Percentiles rank a stretch among this genome's conserved stretches.
These are phyloP conservation scores for Suillus clintonianus DNA, from an alignment of 768 basidiomycete species.

Conservation along the genomic window DNA sequence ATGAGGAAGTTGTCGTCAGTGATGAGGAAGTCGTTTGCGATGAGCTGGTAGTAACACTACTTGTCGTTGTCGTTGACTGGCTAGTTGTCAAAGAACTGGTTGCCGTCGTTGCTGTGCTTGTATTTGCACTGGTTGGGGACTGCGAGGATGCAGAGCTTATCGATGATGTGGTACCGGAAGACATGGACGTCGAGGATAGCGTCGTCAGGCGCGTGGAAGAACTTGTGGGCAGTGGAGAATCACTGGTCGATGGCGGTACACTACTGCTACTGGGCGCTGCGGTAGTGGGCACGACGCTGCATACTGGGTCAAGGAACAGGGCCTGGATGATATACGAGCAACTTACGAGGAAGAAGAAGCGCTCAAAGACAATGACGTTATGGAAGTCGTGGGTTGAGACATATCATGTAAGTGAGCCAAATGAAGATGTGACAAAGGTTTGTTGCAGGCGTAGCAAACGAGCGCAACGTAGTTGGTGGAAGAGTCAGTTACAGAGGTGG, in stretches of 20 bases:
- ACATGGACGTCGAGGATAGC: slow-evolving; percentile 13
- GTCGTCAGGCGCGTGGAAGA: slow-evolving; percentile 13
- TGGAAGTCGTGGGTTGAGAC: slow-evolving; percentile 4
- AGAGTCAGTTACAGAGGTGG: slow-evolving; percentile 12
- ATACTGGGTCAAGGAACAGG: slow-evolving; percentile 12
- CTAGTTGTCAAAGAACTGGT: slow-evolving; percentile 23
- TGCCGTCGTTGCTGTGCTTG: slow-evolving; percentile 17
- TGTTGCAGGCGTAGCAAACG: slow-evolving; percentile 23
- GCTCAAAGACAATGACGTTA: slow-evolving; percentile 11
- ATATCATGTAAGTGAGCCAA: slow-evolving; percentile 1
- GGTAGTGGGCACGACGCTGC: slow-evolving; percentile 16
- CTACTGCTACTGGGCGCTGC: slow-evolving; percentile 17
- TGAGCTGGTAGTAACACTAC: slow-evolving; percentile 8
- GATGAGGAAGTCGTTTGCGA: not conserved
- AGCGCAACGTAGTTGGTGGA: slow-evolving; percentile 22
- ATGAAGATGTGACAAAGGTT: slow-evolving; percentile 15
- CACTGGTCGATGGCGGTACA: slow-evolving; percentile 11
- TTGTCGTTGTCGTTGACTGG: slow-evolving; percentile 16
- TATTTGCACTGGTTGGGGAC: slow-evolving; percentile 14
- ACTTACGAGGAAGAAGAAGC: slow-evolving; percentile 25
- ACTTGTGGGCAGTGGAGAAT: slow-evolving; percentile 9
- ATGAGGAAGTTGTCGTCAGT: slow-evolving; percentile 11
- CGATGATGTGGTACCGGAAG: slow-evolving; percentile 6
- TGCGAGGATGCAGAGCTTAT: slow-evolving; percentile 21
- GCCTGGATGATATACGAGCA: slow-evolving; percentile 3